Evolutionary conservation across 768 basidiomycete species (phyloP).

Genomic region (Boletus reticulatus): DNA sequence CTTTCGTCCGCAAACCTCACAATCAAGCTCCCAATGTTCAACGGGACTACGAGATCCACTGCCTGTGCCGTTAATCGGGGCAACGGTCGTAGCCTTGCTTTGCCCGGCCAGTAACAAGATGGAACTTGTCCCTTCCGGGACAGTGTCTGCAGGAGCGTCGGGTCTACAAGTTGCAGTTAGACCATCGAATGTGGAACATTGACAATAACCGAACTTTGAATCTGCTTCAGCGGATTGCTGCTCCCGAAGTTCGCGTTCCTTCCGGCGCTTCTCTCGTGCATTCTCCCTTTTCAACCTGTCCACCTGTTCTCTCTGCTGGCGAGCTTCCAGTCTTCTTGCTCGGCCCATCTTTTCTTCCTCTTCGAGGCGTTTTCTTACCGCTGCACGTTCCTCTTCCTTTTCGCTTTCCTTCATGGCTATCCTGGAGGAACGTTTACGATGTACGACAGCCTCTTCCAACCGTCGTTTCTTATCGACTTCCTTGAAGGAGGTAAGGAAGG

Average conservation of each 20-base stretch:
- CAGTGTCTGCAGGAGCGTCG: neutral
- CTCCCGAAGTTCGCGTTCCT: constrained; percentile 34
- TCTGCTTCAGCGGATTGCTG: constrained; percentile 13
- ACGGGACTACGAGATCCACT: constrained; percentile 53
- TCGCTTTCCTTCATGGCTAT: constrained; percentile 80
- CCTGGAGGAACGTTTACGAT: constrained; percentile 89
- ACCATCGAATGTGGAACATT: neutral
- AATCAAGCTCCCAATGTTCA: constrained; percentile 84
- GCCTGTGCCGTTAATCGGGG: constrained; percentile 25
- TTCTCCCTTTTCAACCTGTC: constrained; percentile 53
- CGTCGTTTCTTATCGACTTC: constrained; percentile 60
- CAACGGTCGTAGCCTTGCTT: constrained; percentile 1
- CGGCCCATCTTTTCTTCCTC: constrained; percentile 68
- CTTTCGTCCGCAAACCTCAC: constrained; percentile 75
- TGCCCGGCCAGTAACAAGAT: constrained; percentile 1
- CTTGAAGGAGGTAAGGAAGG: constrained; percentile 35
- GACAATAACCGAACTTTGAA: constrained; percentile 11
- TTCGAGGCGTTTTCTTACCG: constrained; percentile 59
- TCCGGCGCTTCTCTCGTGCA: constrained; percentile 52
- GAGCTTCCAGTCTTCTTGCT: constrained; percentile 53
- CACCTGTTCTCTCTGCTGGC: constrained; percentile 55
- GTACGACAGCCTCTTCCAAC: constrained; percentile 72
- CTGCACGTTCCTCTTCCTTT: constrained; percentile 66
- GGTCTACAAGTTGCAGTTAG: constrained; percentile 18
- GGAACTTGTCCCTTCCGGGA: neutral